These are phyloP conservation scores for Naematelia encephala DNA, from an alignment of 768 basidiomycete species.

Conservation along the genomic window DNA sequence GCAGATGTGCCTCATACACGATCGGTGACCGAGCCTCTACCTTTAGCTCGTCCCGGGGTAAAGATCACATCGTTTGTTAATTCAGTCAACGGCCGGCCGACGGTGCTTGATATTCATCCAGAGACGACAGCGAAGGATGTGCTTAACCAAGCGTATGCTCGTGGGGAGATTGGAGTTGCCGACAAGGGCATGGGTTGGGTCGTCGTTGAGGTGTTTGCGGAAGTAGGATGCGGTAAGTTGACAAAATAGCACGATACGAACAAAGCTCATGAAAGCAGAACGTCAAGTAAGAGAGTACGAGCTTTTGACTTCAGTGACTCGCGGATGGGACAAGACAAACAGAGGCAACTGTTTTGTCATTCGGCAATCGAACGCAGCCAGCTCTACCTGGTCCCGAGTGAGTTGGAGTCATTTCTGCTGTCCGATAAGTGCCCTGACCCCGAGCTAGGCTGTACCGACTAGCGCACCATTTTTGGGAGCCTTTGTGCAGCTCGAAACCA, in stretches of 20 bases:
- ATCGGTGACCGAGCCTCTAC: conserved; percentile 11
- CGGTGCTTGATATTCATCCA: conserved; percentile 67
- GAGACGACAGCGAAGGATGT: conserved; percentile 71
- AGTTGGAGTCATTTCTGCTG: conserved; percentile 5
- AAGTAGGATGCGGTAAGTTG: conserved; percentile 81
- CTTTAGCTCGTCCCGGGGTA: not conserved
- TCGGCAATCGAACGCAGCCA: conserved; percentile 67
- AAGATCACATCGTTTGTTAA: conserved; percentile 18
- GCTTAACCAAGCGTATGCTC: conserved; percentile 61
- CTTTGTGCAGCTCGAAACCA: conserved; percentile 83
- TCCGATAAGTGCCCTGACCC: not conserved
- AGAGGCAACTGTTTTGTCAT: conserved; percentile 75
- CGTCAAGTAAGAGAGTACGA: conserved; percentile 87
- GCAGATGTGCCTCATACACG: not conserved
- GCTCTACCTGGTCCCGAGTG: conserved; percentile 53
- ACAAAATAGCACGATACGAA: not conserved
- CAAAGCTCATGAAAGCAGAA: conserved; percentile 56
- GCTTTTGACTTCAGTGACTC: conserved; percentile 69
- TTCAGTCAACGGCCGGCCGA: conserved; percentile 36
- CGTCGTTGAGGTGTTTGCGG: conserved; percentile 82
- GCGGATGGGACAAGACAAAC: conserved; percentile 78
- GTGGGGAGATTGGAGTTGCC: conserved; percentile 61
- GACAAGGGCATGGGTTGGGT: conserved; percentile 69
- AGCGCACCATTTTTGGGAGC: conserved; percentile 53
- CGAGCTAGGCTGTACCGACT: conserved; percentile 56